Evolutionary conservation across 2,329 filamentous ascomycete species (phyloP).

Genomic region (Microascus cirrosus): DNA sequence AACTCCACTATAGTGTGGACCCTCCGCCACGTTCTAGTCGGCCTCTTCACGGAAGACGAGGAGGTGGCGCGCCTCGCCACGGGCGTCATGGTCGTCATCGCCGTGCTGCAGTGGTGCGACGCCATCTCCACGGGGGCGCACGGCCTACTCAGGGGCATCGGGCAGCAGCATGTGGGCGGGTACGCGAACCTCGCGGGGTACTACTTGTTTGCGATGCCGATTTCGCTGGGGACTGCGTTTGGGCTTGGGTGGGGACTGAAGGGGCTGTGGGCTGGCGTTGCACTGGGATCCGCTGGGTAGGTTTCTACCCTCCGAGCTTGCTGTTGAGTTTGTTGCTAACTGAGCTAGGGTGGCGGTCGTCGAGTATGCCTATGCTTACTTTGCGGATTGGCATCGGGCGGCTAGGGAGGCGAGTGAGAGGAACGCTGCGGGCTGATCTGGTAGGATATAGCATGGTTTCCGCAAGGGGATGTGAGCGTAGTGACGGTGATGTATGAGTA

Average conservation of each 20-base stretch:
- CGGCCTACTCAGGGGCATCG: conserved; percentile 76
- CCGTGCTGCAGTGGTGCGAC: conserved; percentile 85
- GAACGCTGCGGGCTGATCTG: conserved; percentile 31
- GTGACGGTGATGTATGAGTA: neutral
- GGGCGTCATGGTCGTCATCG: conserved; percentile 64
- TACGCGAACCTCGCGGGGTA: conserved; percentile 82
- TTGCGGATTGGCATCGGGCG: conserved; percentile 42
- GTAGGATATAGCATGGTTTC: neutral
- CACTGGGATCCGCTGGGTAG: conserved; percentile 35
- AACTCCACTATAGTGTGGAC: conserved; percentile 62
- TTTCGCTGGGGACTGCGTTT: conserved; percentile 71
- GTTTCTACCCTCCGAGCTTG: neutral
- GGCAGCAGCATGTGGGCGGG: conserved; percentile 79
- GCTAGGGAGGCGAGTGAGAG: conserved; percentile 39
- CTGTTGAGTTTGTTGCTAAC: conserved; percentile 1
- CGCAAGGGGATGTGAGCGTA: too few relatives aligned
- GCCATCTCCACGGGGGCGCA: conserved; percentile 69
- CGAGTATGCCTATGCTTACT: conserved; percentile 40
- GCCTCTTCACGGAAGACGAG: conserved; percentile 64
- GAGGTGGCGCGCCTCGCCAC: conserved; percentile 61
- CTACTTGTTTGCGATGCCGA: conserved; percentile 75
- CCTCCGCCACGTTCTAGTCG: conserved; percentile 63
- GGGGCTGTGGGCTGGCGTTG: conserved; percentile 71
- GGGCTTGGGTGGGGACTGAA: conserved; percentile 63
- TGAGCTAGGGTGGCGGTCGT: conserved; percentile 35